phyloP scores from a whole-genome alignment of 1,139 yeast genomes.

The Hyphopichia fennica region DNA sequence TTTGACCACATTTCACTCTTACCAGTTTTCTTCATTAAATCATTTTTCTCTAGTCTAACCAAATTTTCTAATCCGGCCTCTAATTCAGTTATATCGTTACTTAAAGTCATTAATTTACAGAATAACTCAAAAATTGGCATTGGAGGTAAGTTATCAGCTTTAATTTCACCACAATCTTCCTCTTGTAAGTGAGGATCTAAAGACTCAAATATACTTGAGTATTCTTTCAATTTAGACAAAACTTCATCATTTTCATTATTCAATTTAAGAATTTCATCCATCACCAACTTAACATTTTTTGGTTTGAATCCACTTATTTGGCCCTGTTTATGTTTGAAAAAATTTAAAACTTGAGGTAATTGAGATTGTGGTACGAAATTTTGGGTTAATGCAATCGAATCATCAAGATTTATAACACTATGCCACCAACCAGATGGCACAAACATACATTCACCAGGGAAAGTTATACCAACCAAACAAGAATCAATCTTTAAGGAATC shows the following conservation, averaged over 20 bases:
- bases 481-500: constrained; percentile 49
- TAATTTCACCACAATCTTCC: constrained; percentile 48
- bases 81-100: constrained; percentile 33
- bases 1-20: constrained; percentile 25
- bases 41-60: constrained; percentile 25
- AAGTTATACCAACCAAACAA: constrained; percentile 69
- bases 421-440: constrained; percentile 99
- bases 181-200: constrained; percentile 23
- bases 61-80: constrained; percentile 32
- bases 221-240: constrained; percentile 15
- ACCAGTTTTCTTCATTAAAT: constrained; percentile 18
- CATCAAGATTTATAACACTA: constrained; percentile 78
- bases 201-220: constrained; percentile 17
- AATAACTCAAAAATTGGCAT: constrained; percentile 64
- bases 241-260: constrained; percentile 8
- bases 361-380: constrained; percentile 75
- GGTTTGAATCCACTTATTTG: constrained; percentile 82
- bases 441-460: constrained; percentile 81
- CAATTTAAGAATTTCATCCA: constrained; percentile 17
- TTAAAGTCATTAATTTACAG: constrained; percentile 34
- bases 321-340: constrained; percentile 62
- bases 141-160: constrained; percentile 28
- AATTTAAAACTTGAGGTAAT: constrained; percentile 59
- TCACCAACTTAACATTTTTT: constrained; percentile 43
- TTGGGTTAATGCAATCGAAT: constrained; percentile 79